Conservation (phyloP, 495 filamentous ascomycete species). For the Baudoinia panamericana region DNA sequence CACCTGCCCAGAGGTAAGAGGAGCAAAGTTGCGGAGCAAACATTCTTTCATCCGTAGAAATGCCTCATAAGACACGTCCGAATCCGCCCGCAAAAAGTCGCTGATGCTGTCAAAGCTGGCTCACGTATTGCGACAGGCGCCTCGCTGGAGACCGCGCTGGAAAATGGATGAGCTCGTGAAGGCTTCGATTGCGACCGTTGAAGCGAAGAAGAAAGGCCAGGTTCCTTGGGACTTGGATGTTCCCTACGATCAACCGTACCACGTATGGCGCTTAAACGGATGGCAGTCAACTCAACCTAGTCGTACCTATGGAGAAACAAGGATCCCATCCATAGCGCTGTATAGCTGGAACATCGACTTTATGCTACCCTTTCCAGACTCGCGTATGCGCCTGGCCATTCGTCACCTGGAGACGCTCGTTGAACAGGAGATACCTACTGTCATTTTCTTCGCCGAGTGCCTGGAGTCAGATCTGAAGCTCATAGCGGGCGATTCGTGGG, state of each 20-base stretch:
- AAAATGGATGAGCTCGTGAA: conserved; percentile 12
- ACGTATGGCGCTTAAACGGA: conserved; percentile 2
- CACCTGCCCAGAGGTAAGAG: too few species aligned
- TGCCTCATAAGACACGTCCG: too few species aligned
- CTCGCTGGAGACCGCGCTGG: background rate
- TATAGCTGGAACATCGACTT: conserved; percentile 43
- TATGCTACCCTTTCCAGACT: conserved; percentile 26
- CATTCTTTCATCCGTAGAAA: too few species aligned
- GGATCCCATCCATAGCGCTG: conserved; percentile 4
- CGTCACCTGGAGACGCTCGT: conserved; percentile 29
- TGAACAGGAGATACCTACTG: conserved; percentile 16
- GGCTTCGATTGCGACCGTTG: background rate
- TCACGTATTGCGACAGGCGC: too few species aligned
- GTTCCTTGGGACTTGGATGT: conserved; percentile 16
- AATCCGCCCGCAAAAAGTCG: too few species aligned
- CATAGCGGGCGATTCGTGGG: conserved; percentile 32
- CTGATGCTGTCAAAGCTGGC: too few species aligned
- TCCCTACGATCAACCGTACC: conserved; percentile 20
- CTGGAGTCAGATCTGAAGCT: conserved; percentile 29
- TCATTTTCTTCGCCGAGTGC: conserved; percentile 44
- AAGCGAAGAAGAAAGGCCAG: conserved; percentile 3
- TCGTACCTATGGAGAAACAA: background rate
- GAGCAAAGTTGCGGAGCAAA: too few species aligned
- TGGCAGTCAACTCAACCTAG: background rate
- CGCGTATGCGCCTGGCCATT: conserved; percentile 35